Base-by-base conservation (phyloP, 441 rosid genomes). In the Syzygium malaccense region DNA sequence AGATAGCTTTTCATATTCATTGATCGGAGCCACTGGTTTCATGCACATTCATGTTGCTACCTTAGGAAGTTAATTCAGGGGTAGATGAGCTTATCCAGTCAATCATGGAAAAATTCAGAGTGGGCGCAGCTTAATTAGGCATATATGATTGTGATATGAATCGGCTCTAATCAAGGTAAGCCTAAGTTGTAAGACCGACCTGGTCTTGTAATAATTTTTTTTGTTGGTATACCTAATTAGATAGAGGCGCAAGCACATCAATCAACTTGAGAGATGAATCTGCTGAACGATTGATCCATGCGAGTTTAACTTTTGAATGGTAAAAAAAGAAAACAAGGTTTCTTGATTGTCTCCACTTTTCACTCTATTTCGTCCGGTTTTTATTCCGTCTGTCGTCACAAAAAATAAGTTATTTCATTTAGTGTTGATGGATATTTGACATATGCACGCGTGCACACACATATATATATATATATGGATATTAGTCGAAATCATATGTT, bases 181-280 rank as follows among this genome's bases (percentile, higher is more conserved):
- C 62, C 84, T 28, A 49, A 25, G 28, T 32, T 30, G 83, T 14
- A 32, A 45, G 83, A 68, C 88, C 30, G 85, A 62, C 55, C 91
- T 92, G 89, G 87, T 89, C 91, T 86, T 80, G 91, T 84, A 85
- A 88, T 79, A 89, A 66, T 91, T 87, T 87, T 54, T 88, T 86
- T 71, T 71, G 83, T 71, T 37, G 83, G 83, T 71, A 71, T 71
- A 91, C 92, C 91, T 89, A 91, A 86, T 89, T 85, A 51, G 87
- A 86, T 83, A n/a, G 55, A 20, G n/a, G n/a, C 53, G 66, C 75
- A 30, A 88, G 83, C 86, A 41, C 83, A 71, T 71, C 83, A 71
- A 20, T 71, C 83, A 45, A 23, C 28, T 68, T 19, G 79, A 33
- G 48, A 68, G 79, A 68, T 68, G 79, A 68, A 68, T 68, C 8